phyloP scores from a whole-genome alignment of 495 filamentous ascomycete genomes.

The Tuber brumale region DNA sequence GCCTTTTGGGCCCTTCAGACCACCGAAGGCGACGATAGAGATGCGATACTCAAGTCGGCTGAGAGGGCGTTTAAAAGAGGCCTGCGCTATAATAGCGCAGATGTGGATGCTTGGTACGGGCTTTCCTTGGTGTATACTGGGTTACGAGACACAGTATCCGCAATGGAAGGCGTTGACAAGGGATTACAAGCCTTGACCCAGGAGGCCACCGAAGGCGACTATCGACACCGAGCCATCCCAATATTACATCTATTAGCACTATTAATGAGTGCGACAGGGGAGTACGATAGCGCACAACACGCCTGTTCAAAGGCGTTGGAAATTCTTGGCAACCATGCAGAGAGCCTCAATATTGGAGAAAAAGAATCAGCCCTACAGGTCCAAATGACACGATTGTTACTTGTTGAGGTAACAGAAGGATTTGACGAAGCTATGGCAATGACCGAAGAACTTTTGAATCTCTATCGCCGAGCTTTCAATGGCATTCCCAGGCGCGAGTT shows the following conservation, averaged over 20 bases:
- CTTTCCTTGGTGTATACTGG: slow-evolving; percentile 75
- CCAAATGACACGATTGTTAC: slow-evolving; percentile 85
- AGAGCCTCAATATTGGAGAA: slow-evolving; percentile 46
- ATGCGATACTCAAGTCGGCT: slow-evolving; percentile 64
- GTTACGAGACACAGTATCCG: slow-evolving; percentile 64
- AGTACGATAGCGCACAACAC: slow-evolving; percentile 69
- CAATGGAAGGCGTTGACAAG: slow-evolving; percentile 69
- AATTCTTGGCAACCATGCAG: slow-evolving; percentile 47
- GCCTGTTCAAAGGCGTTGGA: slow-evolving; percentile 87
- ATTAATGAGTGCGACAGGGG: slow-evolving; percentile 75
- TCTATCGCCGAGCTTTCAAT: slow-evolving; percentile 72
- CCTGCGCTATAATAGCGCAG: slow-evolving; percentile 57
- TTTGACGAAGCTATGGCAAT: slow-evolving; percentile 75
- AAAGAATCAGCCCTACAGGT: slow-evolving; percentile 78
- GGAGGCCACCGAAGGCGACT: slow-evolving; percentile 40
- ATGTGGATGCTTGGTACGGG: slow-evolving; percentile 67
- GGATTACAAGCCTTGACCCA: slow-evolving; percentile 44
- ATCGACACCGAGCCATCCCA: slow-evolving; percentile 53
- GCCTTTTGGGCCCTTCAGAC: slow-evolving; percentile 81
- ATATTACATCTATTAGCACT: slow-evolving; percentile 83
- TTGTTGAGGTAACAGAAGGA: slow-evolving; percentile 75
- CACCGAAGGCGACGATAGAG: slow-evolving; percentile 59
- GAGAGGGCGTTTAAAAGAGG: slow-evolving; percentile 66
- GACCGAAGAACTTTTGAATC: slow-evolving; percentile 70
- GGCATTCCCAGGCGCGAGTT: slow-evolving; percentile 9